A percentile compares a stretch with the other conserved stretches of the same genome.
phyloP scores from a whole-genome alignment of 169 alveolate species.

The Ichthyophthirius multifiliis region DNA sequence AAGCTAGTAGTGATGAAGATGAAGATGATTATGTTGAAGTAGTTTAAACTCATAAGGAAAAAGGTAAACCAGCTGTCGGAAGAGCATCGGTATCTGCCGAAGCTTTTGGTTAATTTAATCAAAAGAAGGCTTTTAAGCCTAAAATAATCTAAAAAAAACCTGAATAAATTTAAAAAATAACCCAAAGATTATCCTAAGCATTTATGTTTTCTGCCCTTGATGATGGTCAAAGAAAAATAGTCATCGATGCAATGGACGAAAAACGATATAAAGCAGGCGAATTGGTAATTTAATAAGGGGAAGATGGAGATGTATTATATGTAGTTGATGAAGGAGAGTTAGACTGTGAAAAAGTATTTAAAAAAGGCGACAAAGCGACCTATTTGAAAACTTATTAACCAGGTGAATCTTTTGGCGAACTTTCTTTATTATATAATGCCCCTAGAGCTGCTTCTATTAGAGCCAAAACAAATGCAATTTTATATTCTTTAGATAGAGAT shows the following conservation, averaged over 20 bases:
- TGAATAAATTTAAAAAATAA: conserved; percentile 55
- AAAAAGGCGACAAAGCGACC: conserved; percentile 44
- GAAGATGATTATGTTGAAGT: conserved; percentile 21
- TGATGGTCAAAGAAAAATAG: conserved; percentile 72
- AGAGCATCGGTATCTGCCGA: conserved; percentile 89
- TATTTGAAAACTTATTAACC: conserved; percentile 41
- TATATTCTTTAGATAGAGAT: conserved; percentile 93
- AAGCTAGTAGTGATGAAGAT: conserved; percentile 16
- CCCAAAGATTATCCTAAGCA: conserved; percentile 48
- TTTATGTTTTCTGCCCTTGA: conserved; percentile 80
- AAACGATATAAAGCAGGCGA: conserved; percentile 51
- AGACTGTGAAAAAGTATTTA: conserved; percentile 71
- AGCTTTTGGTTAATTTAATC: conserved; percentile 93
- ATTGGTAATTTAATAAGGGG: conserved; percentile 71
- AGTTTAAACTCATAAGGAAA: conserved; percentile 19
- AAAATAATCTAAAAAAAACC: conserved; percentile 58
- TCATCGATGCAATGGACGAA: conserved; percentile 83
- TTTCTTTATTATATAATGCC: conserved; percentile 94
- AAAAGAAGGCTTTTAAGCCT: conserved; percentile 86
- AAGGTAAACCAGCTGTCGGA: conserved; percentile 25
- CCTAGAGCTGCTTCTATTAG: conserved; percentile 96
- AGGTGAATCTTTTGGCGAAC: conserved; percentile 96
- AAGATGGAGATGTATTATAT: conserved; percentile 77
- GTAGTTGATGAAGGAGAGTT: conserved; percentile 79
- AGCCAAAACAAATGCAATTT: conserved; percentile 86